Percentiles rank a stretch among this genome's conserved stretches.
phyloP scores from a whole-genome alignment of 371 early-diverging fungal genomes.

The Modicella reniformis region DNA sequence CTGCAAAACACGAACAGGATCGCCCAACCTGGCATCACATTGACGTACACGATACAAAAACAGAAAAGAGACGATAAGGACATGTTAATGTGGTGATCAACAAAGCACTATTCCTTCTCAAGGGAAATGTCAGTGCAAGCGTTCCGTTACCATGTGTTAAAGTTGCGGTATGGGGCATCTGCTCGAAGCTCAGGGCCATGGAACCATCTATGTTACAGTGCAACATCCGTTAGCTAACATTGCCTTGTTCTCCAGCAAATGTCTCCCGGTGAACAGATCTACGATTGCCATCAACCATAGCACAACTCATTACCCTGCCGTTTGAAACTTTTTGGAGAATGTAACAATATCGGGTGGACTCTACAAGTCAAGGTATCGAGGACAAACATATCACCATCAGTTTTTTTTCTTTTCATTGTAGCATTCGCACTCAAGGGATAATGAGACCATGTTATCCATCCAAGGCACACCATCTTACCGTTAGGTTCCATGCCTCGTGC shows the following conservation, averaged over 20 bases:
- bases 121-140: background rate
- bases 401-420: no score
- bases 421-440: no score
- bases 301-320: conserved; percentile 61
- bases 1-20: conserved; percentile 74
- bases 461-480: conserved; percentile 35
- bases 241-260: no score
- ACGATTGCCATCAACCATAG: background rate
- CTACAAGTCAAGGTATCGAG: conserved; percentile 6
- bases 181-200: conserved; percentile 66
- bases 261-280: background rate
- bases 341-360: conserved; percentile 80
- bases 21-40: conserved; percentile 66
- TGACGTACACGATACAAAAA: conserved; percentile 3
- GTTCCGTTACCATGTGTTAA: conserved; percentile 70
- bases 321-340: conserved; percentile 83
- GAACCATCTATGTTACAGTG: conserved; percentile 57
- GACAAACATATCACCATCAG: background rate
- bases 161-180: conserved; percentile 71
- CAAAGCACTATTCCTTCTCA: background rate
- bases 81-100: background rate
- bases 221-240: background rate
- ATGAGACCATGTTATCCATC: no score
- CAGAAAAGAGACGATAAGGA: background rate
- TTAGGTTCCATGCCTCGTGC: conserved; percentile 77